phyloP scores from a whole-genome alignment of 371 early-diverging fungal species.

The Rhizomucor miehei region DNA sequence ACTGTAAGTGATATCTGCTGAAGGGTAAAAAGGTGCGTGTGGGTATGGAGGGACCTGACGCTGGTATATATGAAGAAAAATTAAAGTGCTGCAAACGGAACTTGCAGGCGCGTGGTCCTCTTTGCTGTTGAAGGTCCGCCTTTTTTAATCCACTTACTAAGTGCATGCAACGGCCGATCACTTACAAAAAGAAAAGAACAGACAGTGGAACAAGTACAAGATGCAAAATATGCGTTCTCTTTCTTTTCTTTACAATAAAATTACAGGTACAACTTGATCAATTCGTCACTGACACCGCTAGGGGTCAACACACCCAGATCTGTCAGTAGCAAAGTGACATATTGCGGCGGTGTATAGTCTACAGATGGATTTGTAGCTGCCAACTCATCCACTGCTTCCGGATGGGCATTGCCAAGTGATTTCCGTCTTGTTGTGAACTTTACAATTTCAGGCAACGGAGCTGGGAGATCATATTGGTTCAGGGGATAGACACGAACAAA shows the following conservation, averaged over 20 bases:
- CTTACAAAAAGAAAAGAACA: background rate
- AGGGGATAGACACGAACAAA: constrained; percentile 91
- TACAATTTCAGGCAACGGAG: constrained; percentile 64
- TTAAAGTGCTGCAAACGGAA: background rate
- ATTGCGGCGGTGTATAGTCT: constrained; percentile 95
- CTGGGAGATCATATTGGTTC: constrained; percentile 82
- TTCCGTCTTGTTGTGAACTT: constrained; percentile 52
- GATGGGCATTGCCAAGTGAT: constrained; percentile 16
- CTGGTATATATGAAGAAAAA: background rate
- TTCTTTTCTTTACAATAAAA: background rate
- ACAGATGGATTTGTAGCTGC: constrained; percentile 72
- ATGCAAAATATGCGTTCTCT: background rate
- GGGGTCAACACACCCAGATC: constrained; percentile 95
- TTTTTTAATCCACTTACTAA: background rate
- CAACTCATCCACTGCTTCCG: constrained; percentile 45
- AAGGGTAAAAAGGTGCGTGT: constrained; percentile 27
- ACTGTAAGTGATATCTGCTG: constrained; percentile 27
- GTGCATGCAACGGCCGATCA: background rate
- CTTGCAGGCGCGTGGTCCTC: background rate
- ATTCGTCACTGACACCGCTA: constrained; percentile 87
- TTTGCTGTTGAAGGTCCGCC: background rate
- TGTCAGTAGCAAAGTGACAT: constrained; percentile 87
- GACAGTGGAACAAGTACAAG: background rate
- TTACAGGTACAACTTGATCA: constrained; percentile 81
- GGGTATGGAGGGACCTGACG: too few species aligned